Evolutionary conservation across 1,139 yeast species (phyloP).

Genomic region (Lodderomyces margitis): DNA sequence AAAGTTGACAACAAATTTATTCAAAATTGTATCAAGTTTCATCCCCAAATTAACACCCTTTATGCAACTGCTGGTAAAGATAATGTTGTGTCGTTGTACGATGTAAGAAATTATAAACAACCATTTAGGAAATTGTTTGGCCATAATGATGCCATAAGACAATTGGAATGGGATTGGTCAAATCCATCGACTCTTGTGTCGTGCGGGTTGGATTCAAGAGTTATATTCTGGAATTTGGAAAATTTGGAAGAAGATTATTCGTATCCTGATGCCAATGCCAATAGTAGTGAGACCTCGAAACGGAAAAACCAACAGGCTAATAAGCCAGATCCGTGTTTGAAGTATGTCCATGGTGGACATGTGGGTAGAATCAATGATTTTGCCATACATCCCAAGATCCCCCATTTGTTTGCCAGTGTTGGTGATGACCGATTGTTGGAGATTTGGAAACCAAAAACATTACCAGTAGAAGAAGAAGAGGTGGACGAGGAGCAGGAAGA

Average conservation of each 20-base stretch:
- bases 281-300: slow-evolving; percentile 6
- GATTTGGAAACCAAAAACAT: slow-evolving; percentile 52
- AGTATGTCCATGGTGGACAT: slow-evolving; percentile 60
- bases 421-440: slow-evolving; percentile 56
- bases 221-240: slow-evolving; percentile 50
- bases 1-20: slow-evolving; percentile 43
- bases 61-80: slow-evolving; percentile 57
- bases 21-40: slow-evolving; percentile 50
- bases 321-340: slow-evolving; percentile 58
- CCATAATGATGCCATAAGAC: slow-evolving; percentile 43
- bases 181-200: slow-evolving; percentile 42
- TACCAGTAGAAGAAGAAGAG: slow-evolving; percentile 42
- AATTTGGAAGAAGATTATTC: slow-evolving; percentile 44
- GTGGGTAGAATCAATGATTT: slow-evolving; percentile 51
- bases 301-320: slow-evolving; percentile 19
- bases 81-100: slow-evolving; percentile 49
- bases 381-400: slow-evolving; percentile 48
- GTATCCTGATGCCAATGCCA: slow-evolving; percentile 28
- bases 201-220: slow-evolving; percentile 51
- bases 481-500: slow-evolving; percentile 32
- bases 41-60: slow-evolving; percentile 42
- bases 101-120: slow-evolving; percentile 44
- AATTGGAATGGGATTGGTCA: slow-evolving; percentile 38
- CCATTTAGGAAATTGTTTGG: slow-evolving; percentile 53
- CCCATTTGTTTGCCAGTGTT: slow-evolving; percentile 41